Base-by-base conservation (phyloP, 176 grass and related monocot species). In the Tuctoria greenei region DNA sequence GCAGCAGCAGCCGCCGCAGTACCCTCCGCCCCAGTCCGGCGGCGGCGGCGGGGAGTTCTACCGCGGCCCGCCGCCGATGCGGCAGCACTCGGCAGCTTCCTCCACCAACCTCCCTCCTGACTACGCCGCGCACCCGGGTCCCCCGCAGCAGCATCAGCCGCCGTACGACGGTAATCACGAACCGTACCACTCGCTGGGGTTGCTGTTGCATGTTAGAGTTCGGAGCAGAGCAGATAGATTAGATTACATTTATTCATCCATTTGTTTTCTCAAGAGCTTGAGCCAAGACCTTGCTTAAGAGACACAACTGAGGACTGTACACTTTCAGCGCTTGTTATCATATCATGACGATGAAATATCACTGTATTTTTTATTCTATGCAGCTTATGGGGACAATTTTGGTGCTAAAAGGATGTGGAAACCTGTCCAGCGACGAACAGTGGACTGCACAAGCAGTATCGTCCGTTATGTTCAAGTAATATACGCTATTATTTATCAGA, bases 401-500 rank as follows among this genome's bases (percentile, higher is more conserved):
- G 92, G 89, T 51, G 95, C 89, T 80, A 99, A 94, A 89, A 88
- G 95, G 86, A 95, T 95, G 80, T 82, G 95, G 50, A 99, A 99
- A 40, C 84, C 90, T 82, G 95, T 95, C 59, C 95, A 95, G 82
- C 83, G 95, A 7, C 86, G 92, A 78, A 93, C 95, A 40, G 95
- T 99, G 44, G 95, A 99, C 66, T 99, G 92, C 78, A 90, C 91
- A 23, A 95, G 95, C 77, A 90, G 91, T 50, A 66, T 90, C 67
- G 95, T 99, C 73, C 91, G 91, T 24, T 88, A 99, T 85, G 73
- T 90, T 71, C 95, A 99, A 75, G 95, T 99, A 84, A 82, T 67
- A 71, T 43, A 20, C 17, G 11, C 5, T 66, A 6, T 26, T 62
- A 1, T 69, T 11, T 51, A 64, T 43, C 12, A 34, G 51, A 8